Conservation (phyloP, 2,329 filamentous ascomycete species). For the Pseudogymnoascus sp. region DNA sequence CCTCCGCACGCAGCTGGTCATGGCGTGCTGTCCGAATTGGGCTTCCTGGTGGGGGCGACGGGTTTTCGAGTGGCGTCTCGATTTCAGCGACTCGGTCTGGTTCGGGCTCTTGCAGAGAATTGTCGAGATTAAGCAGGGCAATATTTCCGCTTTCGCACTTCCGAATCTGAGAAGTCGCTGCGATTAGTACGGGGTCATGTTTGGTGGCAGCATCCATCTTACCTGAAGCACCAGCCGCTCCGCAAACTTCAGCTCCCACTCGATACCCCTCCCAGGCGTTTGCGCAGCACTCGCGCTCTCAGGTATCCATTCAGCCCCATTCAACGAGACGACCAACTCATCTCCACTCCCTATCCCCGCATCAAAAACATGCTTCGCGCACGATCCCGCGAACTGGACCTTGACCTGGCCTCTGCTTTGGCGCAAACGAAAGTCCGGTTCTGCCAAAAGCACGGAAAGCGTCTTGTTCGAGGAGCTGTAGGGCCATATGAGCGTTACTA, state of each 20-base stretch:
- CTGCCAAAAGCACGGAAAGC: conserved; percentile 72
- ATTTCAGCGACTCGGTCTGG: conserved; percentile 13
- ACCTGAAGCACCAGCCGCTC: conserved; percentile 42
- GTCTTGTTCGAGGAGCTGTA: conserved; percentile 70
- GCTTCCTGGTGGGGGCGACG: conserved; percentile 14
- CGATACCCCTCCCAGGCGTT: conserved; percentile 42
- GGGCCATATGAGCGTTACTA: conserved; percentile 83
- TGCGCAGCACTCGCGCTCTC: conserved; percentile 30
- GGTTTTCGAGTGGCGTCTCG: conserved; percentile 20
- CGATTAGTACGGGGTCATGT: conserved; percentile 14
- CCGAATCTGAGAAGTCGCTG: conserved; percentile 32
- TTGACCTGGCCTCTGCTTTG: conserved; percentile 71
- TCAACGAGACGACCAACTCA: conserved; percentile 58
- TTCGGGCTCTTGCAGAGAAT: conserved; percentile 25
- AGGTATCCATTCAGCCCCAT: conserved; percentile 53
- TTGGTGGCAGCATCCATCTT: conserved; percentile 14
- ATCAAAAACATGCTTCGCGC: conserved; percentile 59
- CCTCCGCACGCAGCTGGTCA: conserved; percentile 29
- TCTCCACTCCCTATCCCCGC: conserved; percentile 71
- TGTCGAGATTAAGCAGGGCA: conserved; percentile 45
- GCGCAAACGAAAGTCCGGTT: conserved; percentile 75
- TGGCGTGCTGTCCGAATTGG: conserved; percentile 25
- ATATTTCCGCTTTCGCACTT: conserved; percentile 39
- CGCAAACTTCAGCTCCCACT: conserved; percentile 51
- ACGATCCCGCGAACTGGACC: conserved; percentile 61